Evolutionary conservation across 257 asterid species (phyloP).

Genomic region (Scutellaria baicalensis): DNA sequence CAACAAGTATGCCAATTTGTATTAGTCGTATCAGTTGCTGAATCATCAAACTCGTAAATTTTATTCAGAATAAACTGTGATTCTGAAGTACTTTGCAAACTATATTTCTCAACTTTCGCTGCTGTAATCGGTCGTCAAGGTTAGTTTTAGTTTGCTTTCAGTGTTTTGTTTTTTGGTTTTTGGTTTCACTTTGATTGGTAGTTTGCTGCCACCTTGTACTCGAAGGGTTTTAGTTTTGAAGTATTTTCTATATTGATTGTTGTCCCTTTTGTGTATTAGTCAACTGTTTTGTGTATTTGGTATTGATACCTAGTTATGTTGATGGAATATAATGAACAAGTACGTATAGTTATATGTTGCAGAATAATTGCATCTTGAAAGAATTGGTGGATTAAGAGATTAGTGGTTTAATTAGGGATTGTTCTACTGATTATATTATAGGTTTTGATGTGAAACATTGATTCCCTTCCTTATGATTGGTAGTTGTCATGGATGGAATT

Average conservation of each 20-base stretch:
- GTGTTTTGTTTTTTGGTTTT: not conserved
- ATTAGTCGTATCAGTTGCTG: not conserved
- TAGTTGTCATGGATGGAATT: not conserved
- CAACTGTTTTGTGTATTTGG: not conserved
- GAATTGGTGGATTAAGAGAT: not conserved
- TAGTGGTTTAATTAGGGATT: not conserved
- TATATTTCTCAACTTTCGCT: conserved; percentile 83
- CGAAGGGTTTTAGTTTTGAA: not conserved
- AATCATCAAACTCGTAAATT: not conserved
- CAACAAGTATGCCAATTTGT: conserved; percentile 68
- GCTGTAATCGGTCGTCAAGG: conserved; percentile 11
- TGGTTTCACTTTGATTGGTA: not conserved
- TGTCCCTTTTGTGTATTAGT: not conserved
- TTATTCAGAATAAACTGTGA: conserved; percentile 1
- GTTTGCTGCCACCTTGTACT: not conserved
- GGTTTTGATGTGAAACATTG: no score
- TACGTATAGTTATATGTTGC: not conserved
- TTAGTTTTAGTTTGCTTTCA: not conserved
- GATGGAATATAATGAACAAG: not conserved
- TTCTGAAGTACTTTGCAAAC: conserved; percentile 77
- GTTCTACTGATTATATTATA: no score
- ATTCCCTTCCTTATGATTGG: no score
- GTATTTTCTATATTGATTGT: not conserved
- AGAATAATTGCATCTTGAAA: not conserved
- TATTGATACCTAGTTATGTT: not conserved